A percentile compares a stretch with the other conserved stretches of the same genome.
These are phyloP conservation scores for Meredithiella fracta DNA, from an alignment of 2,329 filamentous ascomycete genomes.

Conservation along the genomic window DNA sequence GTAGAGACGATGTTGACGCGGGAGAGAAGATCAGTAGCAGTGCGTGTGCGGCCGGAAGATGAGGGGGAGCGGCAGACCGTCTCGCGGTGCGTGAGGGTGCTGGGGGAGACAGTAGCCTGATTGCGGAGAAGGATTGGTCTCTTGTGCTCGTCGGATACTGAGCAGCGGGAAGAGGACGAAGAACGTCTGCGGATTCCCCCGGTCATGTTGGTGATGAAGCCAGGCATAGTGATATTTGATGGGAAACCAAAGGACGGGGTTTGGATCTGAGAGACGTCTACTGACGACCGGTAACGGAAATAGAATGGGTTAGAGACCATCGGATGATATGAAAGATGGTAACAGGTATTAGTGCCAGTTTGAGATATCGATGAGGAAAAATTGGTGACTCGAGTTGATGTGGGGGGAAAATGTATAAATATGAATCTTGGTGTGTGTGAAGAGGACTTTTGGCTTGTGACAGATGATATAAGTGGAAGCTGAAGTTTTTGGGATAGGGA, in stretches of 20 bases:
- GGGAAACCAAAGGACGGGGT: constrained; percentile 6
- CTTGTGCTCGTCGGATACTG: constrained; percentile 12
- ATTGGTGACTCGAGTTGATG: neutral
- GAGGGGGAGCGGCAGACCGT: constrained; percentile 11
- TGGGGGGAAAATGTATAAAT: neutral
- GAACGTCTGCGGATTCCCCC: constrained; percentile 12
- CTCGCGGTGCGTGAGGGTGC: constrained; percentile 9
- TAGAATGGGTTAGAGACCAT: constrained; percentile 13
- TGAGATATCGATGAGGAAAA: neutral
- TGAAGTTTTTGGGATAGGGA: neutral
- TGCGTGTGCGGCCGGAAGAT: constrained; percentile 9
- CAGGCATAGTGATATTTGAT: constrained; percentile 12
- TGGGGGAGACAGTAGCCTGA: constrained; percentile 12
- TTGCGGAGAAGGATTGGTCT: constrained; percentile 13
- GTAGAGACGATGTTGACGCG: constrained; percentile 11
- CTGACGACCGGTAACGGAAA: constrained; percentile 10
- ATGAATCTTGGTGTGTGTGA: neutral
- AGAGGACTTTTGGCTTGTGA: neutral
- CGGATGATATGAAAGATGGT: neutral
- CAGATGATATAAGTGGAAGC: neutral
- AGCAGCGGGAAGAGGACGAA: constrained; percentile 14
- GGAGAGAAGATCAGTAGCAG: constrained; percentile 13
- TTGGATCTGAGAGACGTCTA: constrained; percentile 8
- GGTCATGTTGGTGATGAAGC: constrained; percentile 13
- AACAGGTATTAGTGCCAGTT: neutral